Evolutionary conservation across 352 stramenopile genomes (phyloP), one percentile per base, ranked within the genome.

Genomic region (Phytopythium chamaehyphon): DNA sequence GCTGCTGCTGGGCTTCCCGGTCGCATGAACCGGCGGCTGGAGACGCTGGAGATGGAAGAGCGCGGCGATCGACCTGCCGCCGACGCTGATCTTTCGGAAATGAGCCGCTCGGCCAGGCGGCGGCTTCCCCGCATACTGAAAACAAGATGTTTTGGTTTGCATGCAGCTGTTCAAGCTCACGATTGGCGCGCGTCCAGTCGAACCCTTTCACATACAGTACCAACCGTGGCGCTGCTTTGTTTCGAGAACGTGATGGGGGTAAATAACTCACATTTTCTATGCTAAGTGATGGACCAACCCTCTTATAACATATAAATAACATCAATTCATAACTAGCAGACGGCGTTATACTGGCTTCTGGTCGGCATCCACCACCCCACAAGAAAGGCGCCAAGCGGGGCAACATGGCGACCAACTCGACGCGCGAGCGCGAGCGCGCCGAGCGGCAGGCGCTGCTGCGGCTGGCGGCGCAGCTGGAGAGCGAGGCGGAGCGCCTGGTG

Each of bases 81-180:
- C 18, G 15, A 10, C n/a, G 39, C 39, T 44, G 19, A 24, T 24
- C 39, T 3, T 44, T 44, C 15, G 18, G 10, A 44, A 44, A 44
- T 44, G 39, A 44, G 39, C 39, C 22, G 6, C 6, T 44, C 6
- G 22, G 2, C n/a, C 2, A n/a, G n/a, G 39, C 39, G 22, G 22
- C n/a, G 39, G 12, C 18, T 18, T 14, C n/a, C 15, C n/a, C 15
- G 59, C 22, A 71, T 81, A 26, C 61, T 61, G 22, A 80, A 54
- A 71, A 15, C 16, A 24, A 36, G 23, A n/a, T n/a, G n/a, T n/a
- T n/a, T 54, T 31, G 14, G 19, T 40, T 16, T 23, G 16, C 49
- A 37, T 33, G 47, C 31, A 53, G 47, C 28, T 26, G 42, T 47
- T 47, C 12, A 36, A 47, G 42, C n/a, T 43, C 21, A 16, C 38